Conservation (phyloP, 352 stramenopile genomes). For the Globisporangium carolinianum region DNA sequence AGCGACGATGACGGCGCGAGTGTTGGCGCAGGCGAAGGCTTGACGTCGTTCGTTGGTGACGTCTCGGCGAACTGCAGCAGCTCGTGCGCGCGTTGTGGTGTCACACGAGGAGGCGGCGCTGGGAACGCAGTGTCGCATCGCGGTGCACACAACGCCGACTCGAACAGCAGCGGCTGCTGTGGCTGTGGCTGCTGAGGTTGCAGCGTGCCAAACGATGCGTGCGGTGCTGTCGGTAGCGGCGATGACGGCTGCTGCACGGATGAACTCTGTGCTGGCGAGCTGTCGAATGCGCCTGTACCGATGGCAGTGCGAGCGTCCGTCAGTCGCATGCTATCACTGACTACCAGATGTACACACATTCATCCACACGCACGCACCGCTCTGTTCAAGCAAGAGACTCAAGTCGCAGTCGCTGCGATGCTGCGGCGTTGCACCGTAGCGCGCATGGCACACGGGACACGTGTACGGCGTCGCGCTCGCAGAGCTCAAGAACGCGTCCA, state of each 20-base stretch:
- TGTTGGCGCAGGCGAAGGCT: constrained; percentile 3
- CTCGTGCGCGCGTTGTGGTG: constrained; percentile 10
- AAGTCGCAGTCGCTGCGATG: constrained; percentile 56
- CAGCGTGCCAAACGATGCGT: neutral
- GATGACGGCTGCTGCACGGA: no score
- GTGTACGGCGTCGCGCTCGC: constrained; percentile 25
- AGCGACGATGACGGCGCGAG: constrained; percentile 16
- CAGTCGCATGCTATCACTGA: neutral
- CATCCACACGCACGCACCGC: constrained; percentile 12
- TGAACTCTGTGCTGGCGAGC: neutral
- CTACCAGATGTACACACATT: neutral
- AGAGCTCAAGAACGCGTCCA: constrained; percentile 32
- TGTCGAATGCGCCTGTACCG: constrained; percentile 9
- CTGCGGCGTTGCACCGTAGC: constrained; percentile 30
- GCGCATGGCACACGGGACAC: constrained; percentile 42
- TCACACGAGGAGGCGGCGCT: no score
- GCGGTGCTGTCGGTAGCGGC: no score
- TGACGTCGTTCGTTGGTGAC: constrained; percentile 5
- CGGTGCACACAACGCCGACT: no score
- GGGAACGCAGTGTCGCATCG: no score
- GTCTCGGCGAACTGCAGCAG: constrained; percentile 12
- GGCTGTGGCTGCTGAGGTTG: neutral
- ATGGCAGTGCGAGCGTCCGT: neutral
- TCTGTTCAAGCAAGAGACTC: constrained; percentile 53
- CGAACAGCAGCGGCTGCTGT: no score